These are phyloP conservation scores for Moesziomyces antarcticus DNA, from an alignment of 1,284 basidiomycete species.

Conservation along the genomic window DNA sequence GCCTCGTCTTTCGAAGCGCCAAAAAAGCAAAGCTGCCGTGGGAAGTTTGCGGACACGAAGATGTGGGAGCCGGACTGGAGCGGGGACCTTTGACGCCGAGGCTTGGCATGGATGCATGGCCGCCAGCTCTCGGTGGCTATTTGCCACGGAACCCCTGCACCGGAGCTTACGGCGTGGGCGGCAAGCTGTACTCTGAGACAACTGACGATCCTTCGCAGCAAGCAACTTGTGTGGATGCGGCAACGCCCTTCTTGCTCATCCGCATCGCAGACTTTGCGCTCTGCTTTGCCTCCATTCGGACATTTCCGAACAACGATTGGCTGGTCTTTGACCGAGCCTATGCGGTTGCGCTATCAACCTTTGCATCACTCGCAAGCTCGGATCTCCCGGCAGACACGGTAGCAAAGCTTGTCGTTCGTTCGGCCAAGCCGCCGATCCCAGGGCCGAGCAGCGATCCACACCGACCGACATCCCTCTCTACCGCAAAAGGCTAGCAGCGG, in stretches of 20 bases:
- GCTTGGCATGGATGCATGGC: slow-evolving; percentile 7
- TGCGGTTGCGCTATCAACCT: neutral
- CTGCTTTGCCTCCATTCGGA: neutral
- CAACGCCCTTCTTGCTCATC: no score
- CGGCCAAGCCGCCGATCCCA: neutral
- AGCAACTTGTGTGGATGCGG: no score
- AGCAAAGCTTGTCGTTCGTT: neutral
- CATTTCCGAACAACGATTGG: neutral
- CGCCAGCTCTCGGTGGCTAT: no score
- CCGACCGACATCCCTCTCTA: neutral
- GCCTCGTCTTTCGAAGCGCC: neutral
- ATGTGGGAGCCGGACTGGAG: neutral
- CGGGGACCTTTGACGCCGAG: neutral
- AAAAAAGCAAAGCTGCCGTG: neutral
- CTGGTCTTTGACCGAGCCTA: neutral
- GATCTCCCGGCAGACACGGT: neutral
- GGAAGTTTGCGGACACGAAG: neutral
- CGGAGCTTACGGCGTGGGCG: no score
- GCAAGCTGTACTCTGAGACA: no score
- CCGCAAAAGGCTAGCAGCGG: neutral
- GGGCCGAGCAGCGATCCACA: neutral
- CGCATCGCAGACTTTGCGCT: neutral
- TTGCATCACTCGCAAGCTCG: neutral
- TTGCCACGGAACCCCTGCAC: no score
- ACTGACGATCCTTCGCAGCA: no score